A percentile compares a stretch with the other conserved stretches of the same genome.
Evolutionary conservation across 495 filamentous ascomycete species (phyloP).

Genomic region (Echria macrotheca): DNA sequence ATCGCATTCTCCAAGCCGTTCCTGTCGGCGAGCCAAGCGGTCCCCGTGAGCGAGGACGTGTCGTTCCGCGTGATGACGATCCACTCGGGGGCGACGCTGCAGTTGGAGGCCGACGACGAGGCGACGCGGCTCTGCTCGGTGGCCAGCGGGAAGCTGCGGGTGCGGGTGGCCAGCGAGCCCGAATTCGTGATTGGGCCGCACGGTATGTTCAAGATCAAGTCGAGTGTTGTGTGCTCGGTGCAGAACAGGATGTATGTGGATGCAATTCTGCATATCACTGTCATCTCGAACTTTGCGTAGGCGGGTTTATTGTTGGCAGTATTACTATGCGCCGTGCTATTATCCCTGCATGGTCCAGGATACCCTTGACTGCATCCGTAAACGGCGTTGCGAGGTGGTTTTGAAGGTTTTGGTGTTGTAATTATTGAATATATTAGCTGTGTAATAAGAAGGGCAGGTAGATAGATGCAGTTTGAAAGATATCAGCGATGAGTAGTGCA

Average conservation of each 20-base stretch:
- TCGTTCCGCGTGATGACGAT: conserved; percentile 31
- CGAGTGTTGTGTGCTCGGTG: conserved; percentile 19
- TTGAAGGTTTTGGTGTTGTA: too few species aligned
- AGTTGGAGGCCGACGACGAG: conserved; percentile 14
- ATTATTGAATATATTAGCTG: too few species aligned
- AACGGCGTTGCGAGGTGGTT: too few species aligned
- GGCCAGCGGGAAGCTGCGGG: conserved; percentile 30
- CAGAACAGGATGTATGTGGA: conserved; percentile 32
- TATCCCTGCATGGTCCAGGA: too few species aligned
- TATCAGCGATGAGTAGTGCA: too few species aligned
- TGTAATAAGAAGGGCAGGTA: too few species aligned
- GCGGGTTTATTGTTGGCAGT: too few species aligned
- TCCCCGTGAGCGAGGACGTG: conserved; percentile 27
- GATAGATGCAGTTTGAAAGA: too few species aligned
- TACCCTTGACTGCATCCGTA: too few species aligned
- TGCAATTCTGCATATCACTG: conserved; percentile 29
- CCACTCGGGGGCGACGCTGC: conserved; percentile 19
- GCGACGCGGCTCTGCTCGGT: conserved; percentile 30
- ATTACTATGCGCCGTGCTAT: too few species aligned
- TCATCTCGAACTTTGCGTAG: too few species aligned
- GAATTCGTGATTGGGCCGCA: conserved; percentile 34
- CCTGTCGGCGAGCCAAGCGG: conserved; percentile 22
- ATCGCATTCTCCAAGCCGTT: conserved; percentile 39
- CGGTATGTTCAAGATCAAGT: conserved; percentile 28
- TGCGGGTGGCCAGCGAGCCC: conserved; percentile 22